Percentiles rank a stretch among this genome's conserved stretches.
Conservation (phyloP, 2,329 filamentous ascomycete species). For the Geosmithia morbida region DNA sequence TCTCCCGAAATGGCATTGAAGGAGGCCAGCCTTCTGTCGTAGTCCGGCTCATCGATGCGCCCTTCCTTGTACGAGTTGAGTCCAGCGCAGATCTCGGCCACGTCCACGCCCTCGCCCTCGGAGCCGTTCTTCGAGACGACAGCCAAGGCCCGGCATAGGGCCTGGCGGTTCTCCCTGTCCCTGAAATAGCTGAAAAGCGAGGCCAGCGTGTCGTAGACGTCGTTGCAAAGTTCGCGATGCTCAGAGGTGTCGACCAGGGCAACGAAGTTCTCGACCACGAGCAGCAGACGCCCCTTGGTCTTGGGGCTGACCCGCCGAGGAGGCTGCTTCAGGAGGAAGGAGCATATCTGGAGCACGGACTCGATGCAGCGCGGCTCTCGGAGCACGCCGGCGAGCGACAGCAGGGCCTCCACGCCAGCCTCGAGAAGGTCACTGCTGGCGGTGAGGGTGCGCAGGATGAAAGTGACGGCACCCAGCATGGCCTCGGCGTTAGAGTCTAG, state of each 20-base stretch:
- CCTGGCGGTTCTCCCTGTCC: constrained; percentile 60
- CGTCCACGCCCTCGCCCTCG: constrained; percentile 41
- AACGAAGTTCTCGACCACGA: constrained; percentile 70
- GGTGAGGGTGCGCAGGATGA: constrained; percentile 45
- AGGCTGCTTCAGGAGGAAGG: constrained; percentile 75
- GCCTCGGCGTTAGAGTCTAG: constrained; percentile 41
- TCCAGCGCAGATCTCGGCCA: constrained; percentile 58
- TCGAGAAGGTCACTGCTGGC: constrained; percentile 64
- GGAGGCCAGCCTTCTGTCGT: constrained; percentile 64
- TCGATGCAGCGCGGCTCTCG: constrained; percentile 53
- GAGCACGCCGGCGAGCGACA: constrained; percentile 60
- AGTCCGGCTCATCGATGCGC: constrained; percentile 75
- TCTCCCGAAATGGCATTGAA: constrained; percentile 59
- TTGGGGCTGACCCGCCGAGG: constrained; percentile 67
- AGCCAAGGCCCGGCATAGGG: constrained; percentile 58
- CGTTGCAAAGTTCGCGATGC: constrained; percentile 34
- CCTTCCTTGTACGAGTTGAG: constrained; percentile 66
- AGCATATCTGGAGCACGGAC: constrained; percentile 66
- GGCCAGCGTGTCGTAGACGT: constrained; percentile 60
- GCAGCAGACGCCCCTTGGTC: constrained; percentile 67
- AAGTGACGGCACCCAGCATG: constrained; percentile 53
- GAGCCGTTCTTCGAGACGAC: constrained; percentile 54
- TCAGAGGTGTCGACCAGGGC: constrained; percentile 36
- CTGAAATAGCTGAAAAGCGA: constrained; percentile 84
- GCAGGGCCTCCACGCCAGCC: constrained; percentile 63